A percentile compares a stretch with the other conserved stretches of the same genome.
Conservation (phyloP, 2,329 filamentous ascomycete genomes). For the Fusarium gaditjirri region DNA sequence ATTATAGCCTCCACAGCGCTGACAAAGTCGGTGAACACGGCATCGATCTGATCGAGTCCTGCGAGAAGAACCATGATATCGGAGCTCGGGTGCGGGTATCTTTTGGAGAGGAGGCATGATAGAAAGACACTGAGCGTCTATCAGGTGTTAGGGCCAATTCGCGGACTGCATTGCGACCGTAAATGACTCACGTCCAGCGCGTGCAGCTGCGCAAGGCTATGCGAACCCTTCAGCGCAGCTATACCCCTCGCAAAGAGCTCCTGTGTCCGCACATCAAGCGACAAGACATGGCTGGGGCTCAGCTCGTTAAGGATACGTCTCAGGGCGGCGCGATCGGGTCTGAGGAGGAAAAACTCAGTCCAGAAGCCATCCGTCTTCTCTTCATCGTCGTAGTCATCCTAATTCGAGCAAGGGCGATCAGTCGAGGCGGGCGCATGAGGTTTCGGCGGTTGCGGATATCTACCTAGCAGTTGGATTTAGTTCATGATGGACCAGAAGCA, state of each 20-base stretch:
- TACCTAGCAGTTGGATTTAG: conserved; percentile 44
- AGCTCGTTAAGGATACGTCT: conserved; percentile 75
- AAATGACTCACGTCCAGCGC: conserved; percentile 80
- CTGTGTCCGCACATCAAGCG: conserved; percentile 79
- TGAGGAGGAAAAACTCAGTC: conserved; percentile 93
- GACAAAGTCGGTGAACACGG: conserved; percentile 89
- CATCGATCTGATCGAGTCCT: conserved; percentile 88
- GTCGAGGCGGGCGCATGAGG: conserved; percentile 39
- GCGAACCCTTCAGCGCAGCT: conserved; percentile 70
- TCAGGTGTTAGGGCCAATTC: conserved; percentile 15
- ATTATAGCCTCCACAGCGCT: conserved; percentile 84
- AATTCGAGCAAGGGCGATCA: conserved; percentile 44
- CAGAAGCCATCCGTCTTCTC: conserved; percentile 92
- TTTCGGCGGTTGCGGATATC: conserved; percentile 26
- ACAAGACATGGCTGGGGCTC: conserved; percentile 78
- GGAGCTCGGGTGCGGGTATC: conserved; percentile 93
- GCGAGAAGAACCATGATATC: conserved; percentile 92
- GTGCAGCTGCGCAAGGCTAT: conserved; percentile 74
- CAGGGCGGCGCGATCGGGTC: conserved; percentile 78
- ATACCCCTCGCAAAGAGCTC: conserved; percentile 83
- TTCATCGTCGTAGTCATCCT: conserved; percentile 72
- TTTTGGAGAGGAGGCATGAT: conserved; percentile 83
- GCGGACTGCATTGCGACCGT: conserved; percentile 50
- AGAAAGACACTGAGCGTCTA: conserved; percentile 93
- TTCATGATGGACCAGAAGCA: not conserved